Evolutionary conservation across 345 rosid genomes (phyloP).

Genomic region (Alliaria petiolata): DNA sequence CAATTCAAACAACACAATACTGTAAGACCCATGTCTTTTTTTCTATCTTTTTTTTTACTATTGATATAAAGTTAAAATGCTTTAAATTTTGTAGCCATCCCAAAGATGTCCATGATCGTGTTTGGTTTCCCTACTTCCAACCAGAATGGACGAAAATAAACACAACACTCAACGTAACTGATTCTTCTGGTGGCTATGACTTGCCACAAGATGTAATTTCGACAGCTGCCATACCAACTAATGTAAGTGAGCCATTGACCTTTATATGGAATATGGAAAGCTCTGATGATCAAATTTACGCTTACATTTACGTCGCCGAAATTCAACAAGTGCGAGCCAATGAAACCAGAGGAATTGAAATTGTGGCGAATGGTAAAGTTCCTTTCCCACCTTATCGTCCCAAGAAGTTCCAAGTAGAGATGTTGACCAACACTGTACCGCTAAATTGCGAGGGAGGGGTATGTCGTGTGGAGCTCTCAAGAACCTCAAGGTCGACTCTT

Average conservation of each 20-base stretch:
- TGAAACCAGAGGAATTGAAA: slow-evolving; percentile 23
- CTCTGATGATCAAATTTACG: neutral
- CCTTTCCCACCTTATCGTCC: neutral
- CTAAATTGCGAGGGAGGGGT: neutral
- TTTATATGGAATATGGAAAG: neutral
- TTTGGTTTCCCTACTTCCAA: neutral
- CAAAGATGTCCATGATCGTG: slow-evolving; percentile 34
- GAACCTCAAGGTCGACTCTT: neutral
- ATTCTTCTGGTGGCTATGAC: neutral
- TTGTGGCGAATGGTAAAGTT: neutral
- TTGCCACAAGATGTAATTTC: slow-evolving; percentile 22
- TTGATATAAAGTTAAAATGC: neutral
- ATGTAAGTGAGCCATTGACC: neutral
- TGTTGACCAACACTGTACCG: neutral
- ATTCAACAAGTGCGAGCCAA: slow-evolving; percentile 9
- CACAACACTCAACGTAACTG: neutral
- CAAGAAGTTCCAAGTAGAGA: neutral
- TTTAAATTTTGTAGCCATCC: slow-evolving; percentile 19
- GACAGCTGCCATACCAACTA: slow-evolving; percentile 22
- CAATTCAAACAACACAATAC: neutral
- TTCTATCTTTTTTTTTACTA: too few species aligned
- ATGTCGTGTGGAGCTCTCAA: neutral
- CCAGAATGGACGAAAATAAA: neutral
- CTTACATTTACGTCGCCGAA: slow-evolving; percentile 36
- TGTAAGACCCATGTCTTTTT: too few species aligned